phyloP scores from a whole-genome alignment of 768 basidiomycete genomes.

The Phylloporus sp. region DNA sequence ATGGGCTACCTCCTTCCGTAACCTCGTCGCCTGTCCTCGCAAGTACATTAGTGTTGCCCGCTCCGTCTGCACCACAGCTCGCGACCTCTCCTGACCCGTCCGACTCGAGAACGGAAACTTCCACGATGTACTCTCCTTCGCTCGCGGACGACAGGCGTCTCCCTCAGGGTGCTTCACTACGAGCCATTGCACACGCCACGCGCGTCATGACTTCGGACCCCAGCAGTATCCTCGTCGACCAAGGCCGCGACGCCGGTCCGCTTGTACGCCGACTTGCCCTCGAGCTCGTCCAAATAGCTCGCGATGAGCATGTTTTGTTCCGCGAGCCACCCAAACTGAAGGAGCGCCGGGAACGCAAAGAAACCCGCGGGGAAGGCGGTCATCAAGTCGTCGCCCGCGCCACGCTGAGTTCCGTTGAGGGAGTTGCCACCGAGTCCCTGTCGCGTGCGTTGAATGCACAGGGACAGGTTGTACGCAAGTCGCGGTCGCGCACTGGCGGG shows the following conservation, averaged over 20 bases:
- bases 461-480: constrained; percentile 31
- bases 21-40: constrained; percentile 19
- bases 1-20: constrained; percentile 8
- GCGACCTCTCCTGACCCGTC: constrained; percentile 19
- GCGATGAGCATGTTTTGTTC: constrained; percentile 56
- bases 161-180: constrained; percentile 62
- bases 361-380: constrained; percentile 24
- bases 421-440: constrained; percentile 39
- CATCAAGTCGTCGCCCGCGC: constrained; percentile 37
- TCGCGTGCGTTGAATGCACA: constrained; percentile 44
- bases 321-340: constrained; percentile 38
- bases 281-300: constrained; percentile 61
- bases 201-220: constrained; percentile 85
- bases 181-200: constrained; percentile 78
- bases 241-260: constrained; percentile 57
- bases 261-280: constrained; percentile 64
- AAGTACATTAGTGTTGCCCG: constrained; percentile 13
- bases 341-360: constrained; percentile 41
- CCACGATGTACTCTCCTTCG: constrained; percentile 26
- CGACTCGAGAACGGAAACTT: constrained; percentile 25
- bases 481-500: constrained; percentile 35
- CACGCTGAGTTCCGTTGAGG: constrained; percentile 40
- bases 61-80: constrained; percentile 27
- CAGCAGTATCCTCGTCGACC: constrained; percentile 67
- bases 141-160: constrained; percentile 27